A percentile compares a stretch with the other conserved stretches of the same genome.
Evolutionary conservation across 352 stramenopile genomes (phyloP).

Genomic region (Phytophthora pisi): DNA sequence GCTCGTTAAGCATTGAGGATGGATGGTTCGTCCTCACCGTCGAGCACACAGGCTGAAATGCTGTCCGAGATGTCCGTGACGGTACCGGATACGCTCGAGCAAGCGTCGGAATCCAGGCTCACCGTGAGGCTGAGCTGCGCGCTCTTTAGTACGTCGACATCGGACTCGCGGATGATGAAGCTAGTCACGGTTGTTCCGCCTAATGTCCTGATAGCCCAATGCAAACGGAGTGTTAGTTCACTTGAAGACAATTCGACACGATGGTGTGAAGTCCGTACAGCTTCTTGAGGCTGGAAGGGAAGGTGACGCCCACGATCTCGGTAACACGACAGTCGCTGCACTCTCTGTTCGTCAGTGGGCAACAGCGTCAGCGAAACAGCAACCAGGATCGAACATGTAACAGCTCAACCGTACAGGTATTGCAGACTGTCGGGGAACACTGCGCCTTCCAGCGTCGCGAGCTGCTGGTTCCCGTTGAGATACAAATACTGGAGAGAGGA

Average conservation of each 20-base stretch:
- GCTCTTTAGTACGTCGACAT: slow-evolving; percentile 36
- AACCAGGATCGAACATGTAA: not conserved
- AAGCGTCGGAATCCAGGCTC: slow-evolving; percentile 26
- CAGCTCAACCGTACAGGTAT: slow-evolving; percentile 26
- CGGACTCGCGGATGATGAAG: slow-evolving; percentile 44
- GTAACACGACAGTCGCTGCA: slow-evolving; percentile 39
- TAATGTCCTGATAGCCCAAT: slow-evolving; percentile 21
- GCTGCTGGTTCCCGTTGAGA: slow-evolving; percentile 50
- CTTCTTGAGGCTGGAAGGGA: slow-evolving; percentile 41
- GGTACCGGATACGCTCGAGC: slow-evolving; percentile 26
- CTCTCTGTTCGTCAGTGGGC: slow-evolving; percentile 17
- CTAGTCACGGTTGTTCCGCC: slow-evolving; percentile 36
- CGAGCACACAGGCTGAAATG: slow-evolving; percentile 36
- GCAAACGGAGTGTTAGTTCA: slow-evolving; percentile 12
- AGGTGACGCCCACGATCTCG: slow-evolving; percentile 30
- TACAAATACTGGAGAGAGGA: slow-evolving; percentile 34
- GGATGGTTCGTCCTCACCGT: slow-evolving; percentile 20
- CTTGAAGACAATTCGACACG: not conserved
- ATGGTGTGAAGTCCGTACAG: slow-evolving; percentile 29
- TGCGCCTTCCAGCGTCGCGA: slow-evolving; percentile 46
- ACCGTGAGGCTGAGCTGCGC: slow-evolving; percentile 33
- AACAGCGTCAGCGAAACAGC: slow-evolving; percentile 11
- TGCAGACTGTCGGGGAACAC: slow-evolving; percentile 51
- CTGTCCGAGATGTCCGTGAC: slow-evolving; percentile 26
- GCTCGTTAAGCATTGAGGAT: not conserved